Evolutionary conservation across 345 rosid species (phyloP), one percentile per base, ranked within the genome.

Genomic region (Cardamine occulta): DNA sequence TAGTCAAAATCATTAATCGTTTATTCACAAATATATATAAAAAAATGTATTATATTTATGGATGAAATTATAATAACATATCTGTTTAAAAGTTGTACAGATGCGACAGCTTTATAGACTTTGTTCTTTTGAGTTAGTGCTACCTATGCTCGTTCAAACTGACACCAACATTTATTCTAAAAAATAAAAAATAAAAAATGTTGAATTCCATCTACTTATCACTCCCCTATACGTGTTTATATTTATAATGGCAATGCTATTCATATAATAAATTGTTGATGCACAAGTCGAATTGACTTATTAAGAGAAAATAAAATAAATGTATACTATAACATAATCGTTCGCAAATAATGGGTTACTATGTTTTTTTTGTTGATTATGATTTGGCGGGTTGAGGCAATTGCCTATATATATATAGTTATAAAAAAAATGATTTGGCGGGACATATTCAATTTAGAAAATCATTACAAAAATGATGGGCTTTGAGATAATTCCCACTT

Each of bases 71-170:
- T 7, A 8, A 58, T 55, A 74, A 55, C 61, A 55, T 76, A 70
- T 77, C 80, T 70, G 45, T 48, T 70, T 54, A 29, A 76, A 55
- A 63, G 65, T 63, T 47, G 76, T 63, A 77, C 14, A 18, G 58
- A 70, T 77, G 24, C 61, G 72, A 70, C 80, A 60, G 52, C 61
- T 77, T 70, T 37, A 19, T 54, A 62, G 51, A 62, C 58, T 69
- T 55, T 28, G 74, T 69, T 35, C 37, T 68, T 53, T 48, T 53
- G 9, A 39, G 51, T 59, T 60, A 14, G 60, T 51, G 51, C 17
- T 31, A 70, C 34, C 21, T 32, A 59, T 32, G 37, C 63, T 63
- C 24, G 51, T 51, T 75, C 62, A 67, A 75, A 51, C 48, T 52
- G n/a, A 62, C 69, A 49, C 24, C 57, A 31, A 54, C 39, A 42